Base-by-base conservation (phyloP, 305 asterid species). In the Fraxinus ornus region DNA sequence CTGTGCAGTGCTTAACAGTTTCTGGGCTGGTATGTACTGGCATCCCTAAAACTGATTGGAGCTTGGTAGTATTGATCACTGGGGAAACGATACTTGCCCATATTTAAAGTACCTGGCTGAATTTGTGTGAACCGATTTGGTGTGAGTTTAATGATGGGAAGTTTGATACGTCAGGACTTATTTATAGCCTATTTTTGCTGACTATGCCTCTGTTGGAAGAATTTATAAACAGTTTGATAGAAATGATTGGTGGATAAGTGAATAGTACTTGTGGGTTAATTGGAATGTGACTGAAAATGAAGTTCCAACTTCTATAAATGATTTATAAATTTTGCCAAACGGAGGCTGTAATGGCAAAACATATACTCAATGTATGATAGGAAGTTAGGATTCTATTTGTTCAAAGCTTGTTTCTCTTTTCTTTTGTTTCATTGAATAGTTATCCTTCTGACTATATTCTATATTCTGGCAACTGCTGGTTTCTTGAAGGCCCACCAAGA, bases 401-500 rank as follows among this genome's bases (percentile, higher is more conserved):
- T 55, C 52, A n/a, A 35, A 57, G 86, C 55, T 84, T 78, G 66
- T 24, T 80, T 79, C 30, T 76, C 30, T 37, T 68, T 41, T 55
- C 37, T 68, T 68, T 13, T 68, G 36, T 12, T 87, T 80, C 9
- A 9, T 22, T 10, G 37, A 22, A 76, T 44, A 24, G 36, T 68
- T 32, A 64, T 73, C 33, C 49, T 22, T 24, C 66, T 21, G 39
- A 60, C 55, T 10, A 21, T 77, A 77, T 79, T 79, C 12, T 68
- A 66, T 62, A 5, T 79, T 80, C 74, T 13, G 76, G 74, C 71
- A 70, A 68, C 66, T 52, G 47, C 64, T 73, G 70, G 80, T 77
- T 73, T 72, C 83, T 78, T 90, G 82, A 90, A 93, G 98, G 90
- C 85, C 79, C 95, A 91, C 89, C 97, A 90, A 86, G 90, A 92